Evolutionary conservation across 2,329 filamentous ascomycete genomes (phyloP), one percentile per base, ranked within the genome.

Genomic region (Xylariomycetidae sp.): DNA sequence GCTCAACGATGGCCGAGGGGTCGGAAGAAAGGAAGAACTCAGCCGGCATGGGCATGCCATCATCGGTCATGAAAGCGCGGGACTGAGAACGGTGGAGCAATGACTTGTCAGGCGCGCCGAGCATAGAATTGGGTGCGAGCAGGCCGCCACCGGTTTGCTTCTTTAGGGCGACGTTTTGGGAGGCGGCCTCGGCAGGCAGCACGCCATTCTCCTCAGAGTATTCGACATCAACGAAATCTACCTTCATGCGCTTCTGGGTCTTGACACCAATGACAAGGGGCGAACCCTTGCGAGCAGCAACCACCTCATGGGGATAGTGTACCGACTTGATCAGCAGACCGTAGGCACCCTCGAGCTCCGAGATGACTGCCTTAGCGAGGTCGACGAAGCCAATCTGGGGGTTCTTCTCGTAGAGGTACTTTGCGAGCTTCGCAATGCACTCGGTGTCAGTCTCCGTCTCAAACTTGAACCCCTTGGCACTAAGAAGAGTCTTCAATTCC

Each of bases 21-120:
- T 98, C 92, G 39, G 92, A 98, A 38, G 92, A 98, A 49, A 98
- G 80, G 80, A 97, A 98, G 74, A 98, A 98, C 66, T 98, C 92
- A 54, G 90, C 90, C 44, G 92, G 90, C 78, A 97, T 94, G 49
- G 92, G 92, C 64, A 89, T 85, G 63, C 92, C 92, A 64, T 98
- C 92, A 58, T 98, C 92, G 36, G 90, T 97, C 72, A 98, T 86
- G 77, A 98, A 98, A 46, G 92, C 92, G 50, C 92, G 88, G 28
- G 92, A 98, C 70, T 98, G 92, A 34, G 92, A 97, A 64, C 92
- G 86, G 78, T 97, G 92, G 51, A 98, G 81, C 37, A 98, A 85
- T 20, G 88, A 95, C 76, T 98, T 98, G 77, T 98, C 92, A 35
- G 92, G 82, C 33, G 90, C 88, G 38, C 88, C 88, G 48, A 96